These are phyloP conservation scores for Candida tallmaniae DNA, from an alignment of 805 yeast species.

Conservation along the genomic window DNA sequence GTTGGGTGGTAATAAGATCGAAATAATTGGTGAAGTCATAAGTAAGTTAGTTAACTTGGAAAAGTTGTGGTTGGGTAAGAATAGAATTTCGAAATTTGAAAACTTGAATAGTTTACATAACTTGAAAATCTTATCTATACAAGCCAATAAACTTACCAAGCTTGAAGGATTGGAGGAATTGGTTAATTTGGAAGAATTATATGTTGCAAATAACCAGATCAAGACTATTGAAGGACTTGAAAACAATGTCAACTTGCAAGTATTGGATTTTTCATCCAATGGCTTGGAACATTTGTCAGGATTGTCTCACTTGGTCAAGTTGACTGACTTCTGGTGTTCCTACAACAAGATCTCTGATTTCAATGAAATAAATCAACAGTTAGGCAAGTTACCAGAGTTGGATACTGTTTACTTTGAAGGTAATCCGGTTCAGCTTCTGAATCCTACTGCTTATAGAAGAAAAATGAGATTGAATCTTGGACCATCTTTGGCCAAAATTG, in stretches of 20 bases:
- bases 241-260: slow-evolving; percentile 57
- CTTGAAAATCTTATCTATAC: slow-evolving; percentile 77
- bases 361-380: slow-evolving; percentile 61
- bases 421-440: slow-evolving; percentile 74
- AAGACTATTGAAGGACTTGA: slow-evolving; percentile 74
- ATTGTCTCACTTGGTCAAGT: slow-evolving; percentile 55
- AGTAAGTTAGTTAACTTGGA: slow-evolving; percentile 51
- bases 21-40: slow-evolving; percentile 52
- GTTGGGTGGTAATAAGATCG: slow-evolving; percentile 83
- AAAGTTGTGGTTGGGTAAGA: slow-evolving; percentile 92
- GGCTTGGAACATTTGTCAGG: slow-evolving; percentile 57
- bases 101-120: slow-evolving; percentile 57
- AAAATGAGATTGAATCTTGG: slow-evolving; percentile 73
- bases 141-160: slow-evolving; percentile 73
- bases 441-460: slow-evolving; percentile 80
- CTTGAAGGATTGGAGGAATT: slow-evolving; percentile 78
- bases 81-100: slow-evolving; percentile 61
- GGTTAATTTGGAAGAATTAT: slow-evolving; percentile 74
- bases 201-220: slow-evolving; percentile 81
- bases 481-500: slow-evolving; percentile 73
- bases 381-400: slow-evolving; percentile 56
- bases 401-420: slow-evolving; percentile 94
- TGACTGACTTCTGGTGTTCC: slow-evolving; percentile 95
- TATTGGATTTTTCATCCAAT: slow-evolving; percentile 81
- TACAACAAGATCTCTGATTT: slow-evolving; percentile 66